Base-by-base conservation (phyloP, 1,284 basidiomycete genomes). In the Ustilago vetiveriae region DNA sequence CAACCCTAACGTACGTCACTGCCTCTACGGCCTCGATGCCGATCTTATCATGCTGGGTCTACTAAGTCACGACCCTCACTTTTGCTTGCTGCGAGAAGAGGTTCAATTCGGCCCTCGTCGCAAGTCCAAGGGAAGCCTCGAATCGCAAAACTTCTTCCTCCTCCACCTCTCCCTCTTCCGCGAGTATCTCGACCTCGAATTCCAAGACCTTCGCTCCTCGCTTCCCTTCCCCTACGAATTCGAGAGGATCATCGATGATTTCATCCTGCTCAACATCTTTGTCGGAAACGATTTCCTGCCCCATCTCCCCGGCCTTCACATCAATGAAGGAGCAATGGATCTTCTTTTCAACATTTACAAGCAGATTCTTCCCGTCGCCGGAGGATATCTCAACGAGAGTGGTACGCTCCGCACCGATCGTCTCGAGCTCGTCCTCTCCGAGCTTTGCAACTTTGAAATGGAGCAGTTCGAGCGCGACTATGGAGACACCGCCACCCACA, bases 1-100 rank as follows among this genome's bases (percentile, higher is more conserved):
- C 84, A 89, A 94, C 82, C 91, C 92, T 19, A 94, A 95, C 80
- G 86, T 92, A 48, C 89, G 96, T 70, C 96, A 99, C 84, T 98
- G 96, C 84, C 85, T 99, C 54, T 98, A 99, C 83, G 96, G 96
- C 39, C 88, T 99, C 32, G 96, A 99, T 82, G 96, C 96, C 47
- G 96, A 99, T 84, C 84, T 99, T 63, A 92, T 99, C 84, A 99
- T 99, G 96, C 87, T 99, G 75, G 94, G 93, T 33, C 85, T 99
- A 36, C 85, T 98, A 75, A 95, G 92, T 81, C 96, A 98, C 83
- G 96, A 99, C 83, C 96, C 96, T 4, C 96, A 99, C 84, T 98
- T 98, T 84, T 97, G 94, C 83, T 85, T 98, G 56, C 85, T 99
- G 73, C 89, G 96, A 66, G 96, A 99, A 83, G 95, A 99, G 84